phyloP scores from a whole-genome alignment of 192 early-diverging fungal genomes.

The Coemansia sp. region DNA sequence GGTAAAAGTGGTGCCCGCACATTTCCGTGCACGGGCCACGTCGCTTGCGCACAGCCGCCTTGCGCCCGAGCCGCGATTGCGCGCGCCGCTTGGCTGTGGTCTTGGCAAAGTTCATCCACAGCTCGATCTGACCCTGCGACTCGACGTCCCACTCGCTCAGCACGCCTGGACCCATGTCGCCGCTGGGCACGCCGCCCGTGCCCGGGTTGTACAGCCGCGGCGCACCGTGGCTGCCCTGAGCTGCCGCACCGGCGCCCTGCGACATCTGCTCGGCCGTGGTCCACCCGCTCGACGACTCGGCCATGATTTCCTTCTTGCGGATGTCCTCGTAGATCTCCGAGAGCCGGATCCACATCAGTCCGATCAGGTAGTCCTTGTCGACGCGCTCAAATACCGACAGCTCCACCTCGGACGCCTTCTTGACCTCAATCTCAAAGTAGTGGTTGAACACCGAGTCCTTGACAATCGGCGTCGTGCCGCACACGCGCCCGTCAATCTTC shows the following conservation, averaged over 20 bases:
- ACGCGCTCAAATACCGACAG: conserved; percentile 82
- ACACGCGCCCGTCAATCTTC: conserved; percentile 78
- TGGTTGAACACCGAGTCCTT: conserved; percentile 77
- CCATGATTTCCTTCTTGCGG: conserved; percentile 61
- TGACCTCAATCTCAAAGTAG: conserved; percentile 81
- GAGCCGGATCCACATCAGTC: conserved; percentile 89
- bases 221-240: conserved; percentile 8
- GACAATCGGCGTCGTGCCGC: conserved; percentile 69
- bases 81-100: conserved; percentile 40
- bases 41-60: conserved; percentile 70
- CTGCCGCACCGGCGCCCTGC: background rate
- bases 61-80: conserved; percentile 62
- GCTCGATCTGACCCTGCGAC: conserved; percentile 81
- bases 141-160: conserved; percentile 74
- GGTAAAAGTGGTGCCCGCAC: conserved; percentile 92
- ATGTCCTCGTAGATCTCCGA: conserved; percentile 88
- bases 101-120: conserved; percentile 83
- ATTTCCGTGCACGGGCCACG: conserved; percentile 81
- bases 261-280: conserved; percentile 49
- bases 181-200: background rate
- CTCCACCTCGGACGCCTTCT: conserved; percentile 90
- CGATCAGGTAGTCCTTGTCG: conserved; percentile 70
- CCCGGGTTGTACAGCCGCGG: background rate
- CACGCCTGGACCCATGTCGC: conserved; percentile 29
- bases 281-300: conserved; percentile 56